Conservation (phyloP, 192 early-diverging fungal genomes). For the Umbelopsis sp. region DNA sequence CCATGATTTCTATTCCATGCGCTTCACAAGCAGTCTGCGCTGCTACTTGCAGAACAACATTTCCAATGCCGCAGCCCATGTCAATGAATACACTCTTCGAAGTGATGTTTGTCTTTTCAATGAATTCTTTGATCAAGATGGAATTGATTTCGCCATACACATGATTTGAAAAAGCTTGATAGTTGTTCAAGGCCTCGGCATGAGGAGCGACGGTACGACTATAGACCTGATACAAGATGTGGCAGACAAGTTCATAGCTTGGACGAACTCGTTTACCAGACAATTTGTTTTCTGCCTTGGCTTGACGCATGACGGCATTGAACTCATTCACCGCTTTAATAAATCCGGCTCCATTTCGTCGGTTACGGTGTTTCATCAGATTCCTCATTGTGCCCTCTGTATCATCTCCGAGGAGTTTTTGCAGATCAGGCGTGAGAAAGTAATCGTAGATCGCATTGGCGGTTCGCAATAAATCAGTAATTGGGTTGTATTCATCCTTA, state of each 20-base stretch:
- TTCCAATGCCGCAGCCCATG: slow-evolving; percentile 93
- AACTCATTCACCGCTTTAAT: slow-evolving; percentile 70
- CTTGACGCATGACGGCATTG: slow-evolving; percentile 60
- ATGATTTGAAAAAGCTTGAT: slow-evolving; percentile 89
- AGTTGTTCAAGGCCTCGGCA: slow-evolving; percentile 72
- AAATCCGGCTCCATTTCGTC: slow-evolving; percentile 67
- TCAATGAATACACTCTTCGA: slow-evolving; percentile 84
- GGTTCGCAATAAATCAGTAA: slow-evolving; percentile 78
- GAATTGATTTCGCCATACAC: slow-evolving; percentile 97
- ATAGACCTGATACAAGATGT: slow-evolving; percentile 89
- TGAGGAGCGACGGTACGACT: slow-evolving; percentile 82
- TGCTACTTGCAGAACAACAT: slow-evolving; percentile 95
- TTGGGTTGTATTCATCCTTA: slow-evolving; percentile 81
- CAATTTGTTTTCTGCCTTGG: slow-evolving; percentile 44
- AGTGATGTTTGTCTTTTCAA: slow-evolving; percentile 66
- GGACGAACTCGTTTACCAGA: slow-evolving; percentile 35
- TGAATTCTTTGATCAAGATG: slow-evolving; percentile 82
- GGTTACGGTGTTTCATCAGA: slow-evolving; percentile 78
- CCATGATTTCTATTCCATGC: slow-evolving; percentile 92
- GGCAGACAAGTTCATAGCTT: slow-evolving; percentile 74
- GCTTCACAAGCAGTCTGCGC: slow-evolving; percentile 82
- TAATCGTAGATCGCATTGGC: slow-evolving; percentile 67
- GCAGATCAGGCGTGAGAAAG: slow-evolving; percentile 53
- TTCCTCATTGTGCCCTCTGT: slow-evolving; percentile 69
- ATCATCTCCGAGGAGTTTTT: slow-evolving; percentile 64